Evolutionary conservation across 805 yeast genomes (phyloP).

Genomic region (Komagataella pseudopastoris): DNA sequence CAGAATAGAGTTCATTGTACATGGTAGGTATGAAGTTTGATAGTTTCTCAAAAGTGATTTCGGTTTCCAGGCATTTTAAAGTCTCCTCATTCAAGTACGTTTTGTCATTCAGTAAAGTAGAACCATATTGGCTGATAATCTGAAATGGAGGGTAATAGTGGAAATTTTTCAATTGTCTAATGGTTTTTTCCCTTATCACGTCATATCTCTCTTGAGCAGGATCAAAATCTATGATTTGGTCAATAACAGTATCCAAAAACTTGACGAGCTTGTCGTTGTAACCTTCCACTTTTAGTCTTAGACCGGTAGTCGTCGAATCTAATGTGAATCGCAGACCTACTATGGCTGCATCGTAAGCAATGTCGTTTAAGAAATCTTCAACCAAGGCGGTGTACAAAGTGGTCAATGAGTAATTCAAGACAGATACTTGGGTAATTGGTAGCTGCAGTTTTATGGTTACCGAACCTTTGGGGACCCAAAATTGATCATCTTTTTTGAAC

Average conservation of each 20-base stretch:
- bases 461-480: constrained; percentile 78
- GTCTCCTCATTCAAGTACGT: constrained; percentile 57
- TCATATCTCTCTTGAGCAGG: constrained; percentile 48
- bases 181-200: constrained; percentile 47
- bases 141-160: constrained; percentile 66
- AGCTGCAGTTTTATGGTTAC: constrained; percentile 50
- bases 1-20: constrained; percentile 47
- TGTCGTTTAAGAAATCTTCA: constrained; percentile 62
- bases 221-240: constrained; percentile 33
- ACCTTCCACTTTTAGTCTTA: constrained; percentile 58
- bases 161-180: constrained; percentile 53
- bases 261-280: constrained; percentile 70
- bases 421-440: constrained; percentile 50
- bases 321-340: constrained; percentile 61
- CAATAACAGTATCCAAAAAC: constrained; percentile 47
- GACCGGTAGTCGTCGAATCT: constrained; percentile 52
- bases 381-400: constrained; percentile 56
- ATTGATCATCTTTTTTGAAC: constrained; percentile 84
- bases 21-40: constrained; percentile 34
- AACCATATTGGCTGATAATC: constrained; percentile 54
- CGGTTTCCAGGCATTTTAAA: constrained; percentile 29
- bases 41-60: constrained; percentile 28
- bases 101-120: constrained; percentile 56
- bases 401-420: constrained; percentile 42
- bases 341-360: constrained; percentile 71